A percentile compares a stretch with the other conserved stretches of the same genome.
These are phyloP conservation scores for Pluteus cervinus DNA, from an alignment of 768 basidiomycete genomes.

Conservation along the genomic window DNA sequence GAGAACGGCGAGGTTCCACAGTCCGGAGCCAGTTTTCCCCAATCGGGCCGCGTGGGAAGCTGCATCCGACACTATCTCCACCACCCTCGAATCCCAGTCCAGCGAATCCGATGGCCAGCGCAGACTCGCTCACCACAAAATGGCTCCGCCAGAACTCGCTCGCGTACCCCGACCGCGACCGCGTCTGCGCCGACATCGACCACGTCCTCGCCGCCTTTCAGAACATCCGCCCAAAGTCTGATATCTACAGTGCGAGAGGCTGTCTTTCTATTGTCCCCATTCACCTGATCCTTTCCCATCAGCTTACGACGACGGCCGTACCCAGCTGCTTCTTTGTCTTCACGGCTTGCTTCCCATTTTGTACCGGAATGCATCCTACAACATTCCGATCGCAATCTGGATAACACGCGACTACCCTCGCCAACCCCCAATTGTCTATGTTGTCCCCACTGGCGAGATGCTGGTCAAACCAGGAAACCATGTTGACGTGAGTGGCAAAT, in stretches of 20 bases:
- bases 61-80: slow-evolving; percentile 1
- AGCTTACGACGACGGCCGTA: slow-evolving; percentile 95
- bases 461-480: slow-evolving; percentile 70
- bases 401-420: slow-evolving; percentile 79
- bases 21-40: slow-evolving; percentile 7
- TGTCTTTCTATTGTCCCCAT: slow-evolving; percentile 3
- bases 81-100: background rate
- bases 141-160: slow-evolving; percentile 67
- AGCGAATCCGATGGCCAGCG: slow-evolving; percentile 11
- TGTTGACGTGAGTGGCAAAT: slow-evolving; percentile 79
- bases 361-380: slow-evolving; percentile 73
- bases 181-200: slow-evolving; percentile 61
- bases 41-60: slow-evolving; percentile 11
- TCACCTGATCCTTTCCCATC: slow-evolving; percentile 10
- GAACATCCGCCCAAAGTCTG: slow-evolving; percentile 71
- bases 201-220: slow-evolving; percentile 45
- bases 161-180: slow-evolving; percentile 48
- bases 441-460: slow-evolving; percentile 89
- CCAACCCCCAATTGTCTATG: slow-evolving; percentile 79
- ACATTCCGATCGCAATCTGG: slow-evolving; percentile 93
- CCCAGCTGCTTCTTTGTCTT: slow-evolving; percentile 83
- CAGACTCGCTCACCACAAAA: slow-evolving; percentile 36
- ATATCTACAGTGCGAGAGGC: slow-evolving; percentile 61
- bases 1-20: background rate
- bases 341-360: slow-evolving; percentile 89